phyloP scores from a whole-genome alignment of 1,139 yeast species.

The Yarrowia galli region DNA sequence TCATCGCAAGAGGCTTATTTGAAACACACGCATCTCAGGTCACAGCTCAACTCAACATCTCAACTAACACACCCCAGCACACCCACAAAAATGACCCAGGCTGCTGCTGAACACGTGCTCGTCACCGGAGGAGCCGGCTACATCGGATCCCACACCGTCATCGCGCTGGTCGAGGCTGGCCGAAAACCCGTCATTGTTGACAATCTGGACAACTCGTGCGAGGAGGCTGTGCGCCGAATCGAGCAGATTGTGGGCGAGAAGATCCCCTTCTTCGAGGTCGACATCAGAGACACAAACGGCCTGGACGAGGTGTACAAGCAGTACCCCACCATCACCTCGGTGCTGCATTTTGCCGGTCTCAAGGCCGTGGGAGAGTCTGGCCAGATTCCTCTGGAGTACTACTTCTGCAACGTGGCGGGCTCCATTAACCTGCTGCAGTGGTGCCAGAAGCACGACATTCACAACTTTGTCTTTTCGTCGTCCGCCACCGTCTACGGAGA shows the following conservation, averaged over 20 bases:
- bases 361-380: slow-evolving; percentile 89
- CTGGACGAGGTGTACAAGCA: slow-evolving; percentile 59
- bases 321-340: slow-evolving; percentile 62
- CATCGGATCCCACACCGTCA: slow-evolving; percentile 82
- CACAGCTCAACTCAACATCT: not conserved
- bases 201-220: slow-evolving; percentile 70
- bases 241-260: slow-evolving; percentile 60
- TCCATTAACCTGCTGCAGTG: slow-evolving; percentile 65
- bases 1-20: not conserved
- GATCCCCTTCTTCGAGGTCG: slow-evolving; percentile 67
- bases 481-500: slow-evolving; percentile 89
- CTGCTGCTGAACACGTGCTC: slow-evolving; percentile 54
- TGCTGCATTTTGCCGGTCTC: slow-evolving; percentile 84
- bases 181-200: slow-evolving; percentile 76
- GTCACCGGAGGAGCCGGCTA: slow-evolving; percentile 92
- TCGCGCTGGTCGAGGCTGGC: slow-evolving; percentile 69
- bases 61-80: not conserved
- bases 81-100: slow-evolving; percentile 14
- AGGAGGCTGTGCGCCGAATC: slow-evolving; percentile 71
- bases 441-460: slow-evolving; percentile 58
- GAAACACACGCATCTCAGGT: not conserved
- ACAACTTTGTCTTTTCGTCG: slow-evolving; percentile 74
- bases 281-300: slow-evolving; percentile 61
- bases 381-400: slow-evolving; percentile 71
- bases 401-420: slow-evolving; percentile 73